Base-by-base conservation (phyloP, 306 rosid species). In the Vicia faba region DNA sequence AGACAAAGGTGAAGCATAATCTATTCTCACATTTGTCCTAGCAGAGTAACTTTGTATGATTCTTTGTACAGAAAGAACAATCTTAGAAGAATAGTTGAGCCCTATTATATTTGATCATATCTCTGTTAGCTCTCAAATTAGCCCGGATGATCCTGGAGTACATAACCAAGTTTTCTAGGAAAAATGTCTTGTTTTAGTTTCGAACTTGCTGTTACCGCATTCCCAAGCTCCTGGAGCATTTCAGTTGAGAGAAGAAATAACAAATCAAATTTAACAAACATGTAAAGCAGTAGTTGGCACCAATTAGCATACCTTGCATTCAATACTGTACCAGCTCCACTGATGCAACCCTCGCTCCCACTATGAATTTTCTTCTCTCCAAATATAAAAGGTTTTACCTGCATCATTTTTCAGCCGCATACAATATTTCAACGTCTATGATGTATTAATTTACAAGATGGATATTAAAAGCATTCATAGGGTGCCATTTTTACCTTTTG, bases 171-270 rank as follows among this genome's bases (percentile, higher is more conserved):
- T 76, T 62, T 68, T 57, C 25, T 59, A 41, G 69, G 73, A 69
- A 48, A 44, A 61, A 49, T 48, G 50, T 68, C 36, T 41, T 28
- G 68, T 74, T 50, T 25, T 39, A 29, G 44, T 44, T 8, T 20
- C 8, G 8, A 26, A 80, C 83, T 44, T 11, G 23, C 53, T 14
- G 45, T 83, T 82, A 87, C 78, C 85, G 87, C 70, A 93, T 80
- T 63, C 95, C 89, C 79, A 75, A 57, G 75, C 84, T 80, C 89
- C 96, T 88, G 96, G 62, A 53, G 33, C 67, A 50, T 72, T 73
- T 73, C 18, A 79, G 69, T 54, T 33, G 53, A 70, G 48, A 55
- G 53, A 6, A 7, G 2, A 61, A 50, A 54, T 36, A 70, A 58
- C 38, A 49, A 70, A 41, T 19, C 31, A 31, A 72, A 48, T 48